phyloP scores from a whole-genome alignment of 2,329 filamentous ascomycete genomes.

The Thielaviopsis cerberus region DNA sequence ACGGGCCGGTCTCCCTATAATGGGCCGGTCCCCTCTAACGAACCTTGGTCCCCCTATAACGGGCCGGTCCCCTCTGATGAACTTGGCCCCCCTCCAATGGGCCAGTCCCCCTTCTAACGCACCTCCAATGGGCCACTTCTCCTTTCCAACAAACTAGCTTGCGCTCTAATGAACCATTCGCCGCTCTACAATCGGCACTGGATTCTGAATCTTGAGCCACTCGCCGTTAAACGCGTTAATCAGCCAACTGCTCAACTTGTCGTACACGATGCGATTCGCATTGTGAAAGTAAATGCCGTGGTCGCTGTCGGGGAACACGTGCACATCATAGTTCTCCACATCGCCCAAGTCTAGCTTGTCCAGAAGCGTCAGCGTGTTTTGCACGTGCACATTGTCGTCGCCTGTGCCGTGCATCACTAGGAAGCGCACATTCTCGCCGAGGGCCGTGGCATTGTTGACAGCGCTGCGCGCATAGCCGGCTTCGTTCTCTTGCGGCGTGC shows the following conservation, averaged over 20 bases:
- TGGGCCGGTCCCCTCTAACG: too few relatives aligned
- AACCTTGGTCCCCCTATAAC: too few relatives aligned
- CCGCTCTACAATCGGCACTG: slow-evolving; percentile 24
- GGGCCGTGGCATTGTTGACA: slow-evolving; percentile 54
- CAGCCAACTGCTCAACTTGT: slow-evolving; percentile 83
- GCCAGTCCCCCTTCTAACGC: neutral
- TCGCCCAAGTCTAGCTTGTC: slow-evolving; percentile 67
- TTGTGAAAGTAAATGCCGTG: slow-evolving; percentile 92
- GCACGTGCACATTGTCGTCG: slow-evolving; percentile 94
- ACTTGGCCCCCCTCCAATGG: too few relatives aligned
- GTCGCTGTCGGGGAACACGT: slow-evolving; percentile 91
- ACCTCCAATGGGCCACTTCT: neutral
- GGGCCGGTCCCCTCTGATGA: too few relatives aligned
- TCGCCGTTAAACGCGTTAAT: slow-evolving; percentile 96
- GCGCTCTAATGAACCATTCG: slow-evolving; percentile 13
- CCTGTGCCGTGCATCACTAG: slow-evolving; percentile 90
- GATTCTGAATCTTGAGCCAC: slow-evolving; percentile 47
- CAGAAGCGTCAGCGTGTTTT: slow-evolving; percentile 74
- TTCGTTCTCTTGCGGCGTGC: slow-evolving; percentile 67
- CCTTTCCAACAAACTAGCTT: neutral
- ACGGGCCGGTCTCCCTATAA: too few relatives aligned
- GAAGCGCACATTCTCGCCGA: slow-evolving; percentile 66
- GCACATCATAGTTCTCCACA: slow-evolving; percentile 87
- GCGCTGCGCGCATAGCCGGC: slow-evolving; percentile 58
- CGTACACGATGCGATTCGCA: slow-evolving; percentile 76